phyloP scores from a whole-genome alignment of 164 flowering plant genomes.

The Taxillus chinensis region DNA sequence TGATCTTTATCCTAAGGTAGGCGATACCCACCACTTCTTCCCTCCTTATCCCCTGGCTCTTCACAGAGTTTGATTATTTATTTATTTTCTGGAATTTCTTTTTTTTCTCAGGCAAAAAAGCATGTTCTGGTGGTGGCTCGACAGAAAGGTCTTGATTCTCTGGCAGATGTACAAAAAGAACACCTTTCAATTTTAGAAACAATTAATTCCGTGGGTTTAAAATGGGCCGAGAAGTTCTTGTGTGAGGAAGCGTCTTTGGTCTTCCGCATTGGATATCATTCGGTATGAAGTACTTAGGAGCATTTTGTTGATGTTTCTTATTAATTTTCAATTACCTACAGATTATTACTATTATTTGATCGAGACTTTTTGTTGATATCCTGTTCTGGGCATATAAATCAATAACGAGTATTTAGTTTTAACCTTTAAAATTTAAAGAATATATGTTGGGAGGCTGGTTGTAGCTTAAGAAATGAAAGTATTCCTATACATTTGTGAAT shows the following conservation, averaged over 20 bases:
- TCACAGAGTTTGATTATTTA: background rate
- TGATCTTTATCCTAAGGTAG: constrained; percentile 83
- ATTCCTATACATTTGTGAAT: too few species aligned
- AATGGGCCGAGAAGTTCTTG: constrained; percentile 56
- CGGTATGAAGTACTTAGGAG: constrained; percentile 30
- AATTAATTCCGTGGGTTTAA: constrained; percentile 66
- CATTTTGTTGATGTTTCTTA: background rate
- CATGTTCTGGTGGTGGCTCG: constrained; percentile 74
- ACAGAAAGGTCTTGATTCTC: constrained; percentile 51
- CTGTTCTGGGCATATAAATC: too few species aligned
- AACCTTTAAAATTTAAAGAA: too few species aligned
- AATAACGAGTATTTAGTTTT: too few species aligned
- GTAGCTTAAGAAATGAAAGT: too few species aligned
- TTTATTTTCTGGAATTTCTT: background rate
- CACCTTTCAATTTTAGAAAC: constrained; percentile 48
- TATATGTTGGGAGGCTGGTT: too few species aligned
- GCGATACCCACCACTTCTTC: background rate
- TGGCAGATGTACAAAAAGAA: constrained; percentile 56
- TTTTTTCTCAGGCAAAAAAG: constrained; percentile 47
- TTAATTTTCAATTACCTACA: background rate
- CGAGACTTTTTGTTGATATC: too few species aligned
- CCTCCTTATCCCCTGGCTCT: background rate
- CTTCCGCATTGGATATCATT: constrained; percentile 92
- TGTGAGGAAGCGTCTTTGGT: constrained; percentile 50
- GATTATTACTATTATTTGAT: too few species aligned